These are phyloP conservation scores for Trichoderma parareesei DNA, from an alignment of 495 filamentous ascomycete species.

Conservation along the genomic window DNA sequence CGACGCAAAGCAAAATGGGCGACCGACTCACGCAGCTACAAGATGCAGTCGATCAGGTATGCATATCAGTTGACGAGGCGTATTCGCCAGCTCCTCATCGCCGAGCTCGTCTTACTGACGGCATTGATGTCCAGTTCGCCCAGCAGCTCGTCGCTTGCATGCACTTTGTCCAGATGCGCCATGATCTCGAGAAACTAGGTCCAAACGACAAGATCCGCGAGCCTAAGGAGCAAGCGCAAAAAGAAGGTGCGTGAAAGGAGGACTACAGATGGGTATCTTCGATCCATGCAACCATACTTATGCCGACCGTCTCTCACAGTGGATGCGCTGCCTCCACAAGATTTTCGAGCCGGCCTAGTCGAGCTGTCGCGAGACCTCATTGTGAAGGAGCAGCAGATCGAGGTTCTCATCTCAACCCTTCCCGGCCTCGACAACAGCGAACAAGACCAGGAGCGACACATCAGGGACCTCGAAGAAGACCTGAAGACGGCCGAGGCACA, in stretches of 20 bases:
- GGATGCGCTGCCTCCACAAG: slow-evolving; percentile 53
- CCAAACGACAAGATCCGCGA: slow-evolving; percentile 50
- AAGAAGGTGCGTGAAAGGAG: slow-evolving; percentile 25
- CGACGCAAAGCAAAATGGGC: slow-evolving; percentile 50
- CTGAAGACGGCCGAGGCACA: slow-evolving; percentile 66
- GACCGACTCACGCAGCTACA: slow-evolving; percentile 91
- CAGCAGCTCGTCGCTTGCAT: slow-evolving; percentile 84
- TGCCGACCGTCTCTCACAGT: slow-evolving; percentile 26
- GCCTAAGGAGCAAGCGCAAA: slow-evolving; percentile 39
- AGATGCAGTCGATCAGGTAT: slow-evolving; percentile 85
- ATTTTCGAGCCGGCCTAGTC: slow-evolving; percentile 60
- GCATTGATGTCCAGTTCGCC: slow-evolving; percentile 51
- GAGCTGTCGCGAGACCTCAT: slow-evolving; percentile 86
- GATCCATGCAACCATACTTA: too few species aligned
- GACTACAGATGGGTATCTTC: too few species aligned
- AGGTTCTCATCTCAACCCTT: slow-evolving; percentile 71
- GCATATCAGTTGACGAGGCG: background rate
- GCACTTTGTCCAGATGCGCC: slow-evolving; percentile 74
- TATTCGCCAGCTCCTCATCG: background rate
- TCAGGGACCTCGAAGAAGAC: slow-evolving; percentile 68
- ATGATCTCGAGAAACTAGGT: slow-evolving; percentile 61
- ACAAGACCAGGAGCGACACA: slow-evolving; percentile 66
- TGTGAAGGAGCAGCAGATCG: slow-evolving; percentile 89
- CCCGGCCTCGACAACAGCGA: slow-evolving; percentile 83
- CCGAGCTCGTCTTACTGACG: background rate